Evolutionary conservation across 2,329 filamentous ascomycete species (phyloP), one percentile per base, ranked within the genome.

Genomic region (Camillea tinctor): DNA sequence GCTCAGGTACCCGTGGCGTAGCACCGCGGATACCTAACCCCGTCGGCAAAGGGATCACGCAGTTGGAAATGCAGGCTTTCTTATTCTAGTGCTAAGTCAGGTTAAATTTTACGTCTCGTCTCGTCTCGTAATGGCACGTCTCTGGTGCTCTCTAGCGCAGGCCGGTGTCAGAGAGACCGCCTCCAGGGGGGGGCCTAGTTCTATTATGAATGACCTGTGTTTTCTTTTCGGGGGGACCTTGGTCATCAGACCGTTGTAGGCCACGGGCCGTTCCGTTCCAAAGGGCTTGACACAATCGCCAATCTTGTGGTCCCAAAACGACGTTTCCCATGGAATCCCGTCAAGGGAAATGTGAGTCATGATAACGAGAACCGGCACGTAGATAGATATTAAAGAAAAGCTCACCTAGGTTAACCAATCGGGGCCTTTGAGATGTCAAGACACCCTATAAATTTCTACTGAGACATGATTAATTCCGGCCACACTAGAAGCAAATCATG

Each of bases 401-500:
- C 60, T 55, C 56, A 26, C 57, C 54, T 40, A 48, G 55, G 23
- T 51, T 44, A 54, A 49, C 64, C 61, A 67, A 67, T 67, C 59
- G 64, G 36, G 40, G 49, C 44, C 36, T 26, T 23, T 52, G 23
- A 53, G 53, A 21, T 51, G 53, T 55, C 48, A 56, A 40, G 53
- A 62, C 55, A 52, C 52, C 55, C 58, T 58, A 57, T 19, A 57
- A 55, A 56, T 52, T 54, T 61, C 57, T 52, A 61, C 60, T 51
- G 60, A 63, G 60, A 64, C 57, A 59, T 60, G 52, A 44, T 59
- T 61, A 60, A 60, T 60, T 65, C 66, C 57, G 54, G 61, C 64
- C 63, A 70, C 67, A 63, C 66, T 63, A 61, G 62, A 22, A 60
- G 56, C 51, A 61, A 68, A 69, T 72, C 70, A 72, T 72, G 70